Evolutionary conservation across 2,329 filamentous ascomycete species (phyloP).

Genomic region (Trichophyton schoenleinii): DNA sequence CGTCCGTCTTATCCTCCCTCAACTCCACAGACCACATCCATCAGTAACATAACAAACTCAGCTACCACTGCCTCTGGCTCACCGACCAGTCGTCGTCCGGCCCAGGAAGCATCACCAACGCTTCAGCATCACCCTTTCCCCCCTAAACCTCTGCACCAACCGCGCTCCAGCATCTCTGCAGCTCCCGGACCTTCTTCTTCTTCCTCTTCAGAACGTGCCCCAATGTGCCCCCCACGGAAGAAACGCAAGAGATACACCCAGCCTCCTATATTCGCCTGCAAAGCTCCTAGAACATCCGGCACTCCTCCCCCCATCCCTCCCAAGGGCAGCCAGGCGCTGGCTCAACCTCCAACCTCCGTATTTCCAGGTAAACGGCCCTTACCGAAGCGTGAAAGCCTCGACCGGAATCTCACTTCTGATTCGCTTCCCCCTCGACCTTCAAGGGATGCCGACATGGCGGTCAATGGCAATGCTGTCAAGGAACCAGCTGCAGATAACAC

Average conservation of each 20-base stretch:
- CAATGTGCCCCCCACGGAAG: conserved; percentile 29
- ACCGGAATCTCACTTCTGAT: conserved; percentile 2
- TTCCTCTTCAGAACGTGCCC: not conserved
- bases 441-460: conserved; percentile 16
- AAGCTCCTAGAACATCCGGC: conserved; percentile 30
- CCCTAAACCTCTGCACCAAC: not conserved
- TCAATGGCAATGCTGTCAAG: conserved; percentile 20
- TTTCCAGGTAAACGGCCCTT: conserved; percentile 17
- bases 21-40: not conserved
- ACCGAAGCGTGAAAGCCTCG: conserved; percentile 20
- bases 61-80: not conserved
- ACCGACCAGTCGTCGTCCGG: conserved; percentile 1
- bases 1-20: conserved; percentile 8
- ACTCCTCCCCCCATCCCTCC: conserved; percentile 30
- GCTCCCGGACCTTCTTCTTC: not conserved
- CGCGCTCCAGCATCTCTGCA: not conserved
- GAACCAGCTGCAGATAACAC: conserved; percentile 18
- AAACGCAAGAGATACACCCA: conserved; percentile 42
- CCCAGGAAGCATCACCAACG: not conserved
- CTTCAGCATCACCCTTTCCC: not conserved
- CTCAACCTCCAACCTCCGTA: not conserved
- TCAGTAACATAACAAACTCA: not conserved
- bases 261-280: conserved; percentile 41
- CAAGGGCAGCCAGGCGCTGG: conserved; percentile 17
- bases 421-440: conserved; percentile 11